These are phyloP conservation scores for Phytophthora ohioensis DNA, from an alignment of 352 stramenopile genomes.

Conservation along the genomic window DNA sequence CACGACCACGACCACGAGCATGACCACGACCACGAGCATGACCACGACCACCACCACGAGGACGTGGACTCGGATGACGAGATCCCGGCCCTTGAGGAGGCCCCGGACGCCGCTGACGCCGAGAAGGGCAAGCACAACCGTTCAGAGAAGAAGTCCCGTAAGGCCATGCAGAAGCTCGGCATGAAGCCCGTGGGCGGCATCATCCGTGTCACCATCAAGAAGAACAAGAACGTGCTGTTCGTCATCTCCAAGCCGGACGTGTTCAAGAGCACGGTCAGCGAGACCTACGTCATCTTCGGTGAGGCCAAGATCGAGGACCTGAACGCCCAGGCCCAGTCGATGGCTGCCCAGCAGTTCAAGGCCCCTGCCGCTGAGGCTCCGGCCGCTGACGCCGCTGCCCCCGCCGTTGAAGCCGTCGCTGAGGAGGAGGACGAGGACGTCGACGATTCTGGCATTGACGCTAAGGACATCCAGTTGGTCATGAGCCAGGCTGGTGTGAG, in stretches of 20 bases:
- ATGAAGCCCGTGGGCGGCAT: conserved; percentile 97
- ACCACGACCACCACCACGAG: conserved; percentile 70
- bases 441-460: conserved; percentile 97
- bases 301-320: conserved; percentile 99
- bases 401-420: conserved; percentile 43
- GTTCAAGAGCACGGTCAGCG: conserved; percentile 96
- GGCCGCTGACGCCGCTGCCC: conserved; percentile 72
- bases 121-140: conserved; percentile 94
- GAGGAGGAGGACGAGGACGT: conserved; percentile 91
- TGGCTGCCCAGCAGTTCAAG: conserved; percentile 95
- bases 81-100: conserved; percentile 83
- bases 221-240: conserved; percentile 97
- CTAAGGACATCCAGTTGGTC: conserved; percentile 99
- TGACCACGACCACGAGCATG: conserved; percentile 50
- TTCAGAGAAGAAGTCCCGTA: conserved; percentile 99
- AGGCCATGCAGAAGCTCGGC: conserved; percentile 99
- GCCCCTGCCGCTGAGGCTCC: conserved; percentile 51
- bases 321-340: conserved; percentile 84
- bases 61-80: conserved; percentile 84
- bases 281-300: conserved; percentile 98
- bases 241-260: conserved; percentile 98
- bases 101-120: conserved; percentile 67
- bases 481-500: conserved; percentile 95
- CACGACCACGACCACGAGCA: conserved; percentile 57
- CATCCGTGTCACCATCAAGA: conserved; percentile 98